phyloP scores from a whole-genome alignment of 2,329 filamentous ascomycete genomes.

The Apiospora marii region DNA sequence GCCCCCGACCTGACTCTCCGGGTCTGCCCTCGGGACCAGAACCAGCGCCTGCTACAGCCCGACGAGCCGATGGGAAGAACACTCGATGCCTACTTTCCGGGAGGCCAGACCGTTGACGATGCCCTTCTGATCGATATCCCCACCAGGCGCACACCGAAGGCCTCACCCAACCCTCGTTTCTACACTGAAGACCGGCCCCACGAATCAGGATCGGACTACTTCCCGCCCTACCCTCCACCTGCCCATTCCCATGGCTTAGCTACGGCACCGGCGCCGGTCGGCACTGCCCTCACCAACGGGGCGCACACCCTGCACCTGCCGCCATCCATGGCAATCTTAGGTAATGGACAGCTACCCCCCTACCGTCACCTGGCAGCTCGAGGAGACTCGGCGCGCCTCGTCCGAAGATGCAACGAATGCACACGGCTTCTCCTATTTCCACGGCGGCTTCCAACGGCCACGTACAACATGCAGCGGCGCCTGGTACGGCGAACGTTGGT shows the following conservation, averaged over 20 bases:
- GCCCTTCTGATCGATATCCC: constrained; percentile 92
- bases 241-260: constrained; percentile 31
- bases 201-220: constrained; percentile 45
- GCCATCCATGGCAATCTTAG: constrained; percentile 81
- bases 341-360: constrained; percentile 80
- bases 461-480: constrained; percentile 47
- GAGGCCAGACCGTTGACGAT: constrained; percentile 87
- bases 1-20: constrained; percentile 86
- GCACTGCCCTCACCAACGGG: constrained; percentile 36
- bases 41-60: constrained; percentile 74
- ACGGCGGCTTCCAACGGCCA: constrained; percentile 63
- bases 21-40: constrained; percentile 74
- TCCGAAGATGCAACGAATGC: constrained; percentile 67
- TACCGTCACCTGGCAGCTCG: constrained; percentile 83
- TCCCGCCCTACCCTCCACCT: constrained; percentile 42
- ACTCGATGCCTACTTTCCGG: constrained; percentile 83
- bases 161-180: constrained; percentile 67
- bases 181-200: constrained; percentile 44
- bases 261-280: constrained; percentile 34
- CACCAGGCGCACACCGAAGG: constrained; percentile 76
- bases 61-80: constrained; percentile 84
- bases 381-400: constrained; percentile 51
- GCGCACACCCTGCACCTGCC: constrained; percentile 45
- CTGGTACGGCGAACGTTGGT: constrained; percentile 45
- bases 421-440: constrained; percentile 76